Evolutionary conservation across 148 eudicot genomes (phyloP).

Genomic region (Nyssa sinensis): DNA sequence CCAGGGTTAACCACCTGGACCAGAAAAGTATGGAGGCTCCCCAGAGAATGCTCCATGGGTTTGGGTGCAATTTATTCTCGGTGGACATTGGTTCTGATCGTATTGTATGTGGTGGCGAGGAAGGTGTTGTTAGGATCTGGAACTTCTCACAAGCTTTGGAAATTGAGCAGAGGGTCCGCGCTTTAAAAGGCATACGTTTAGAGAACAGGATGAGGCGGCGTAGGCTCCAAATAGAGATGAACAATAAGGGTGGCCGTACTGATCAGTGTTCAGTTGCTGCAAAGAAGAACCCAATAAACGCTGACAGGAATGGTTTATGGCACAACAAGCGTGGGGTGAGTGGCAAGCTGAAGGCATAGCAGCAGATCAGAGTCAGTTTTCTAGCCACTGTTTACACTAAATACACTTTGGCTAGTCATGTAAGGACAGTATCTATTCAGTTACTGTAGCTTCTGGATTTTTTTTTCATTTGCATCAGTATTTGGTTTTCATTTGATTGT

Average conservation of each 20-base stretch:
- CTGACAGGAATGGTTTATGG: slow-evolving; percentile 62
- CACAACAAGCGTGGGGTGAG: slow-evolving; percentile 60
- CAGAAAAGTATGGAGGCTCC: slow-evolving; percentile 66
- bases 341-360: slow-evolving; percentile 73
- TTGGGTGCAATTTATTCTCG: slow-evolving; percentile 67
- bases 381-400: not conserved
- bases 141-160: slow-evolving; percentile 91
- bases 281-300: slow-evolving; percentile 63
- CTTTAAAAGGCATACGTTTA: slow-evolving; percentile 56
- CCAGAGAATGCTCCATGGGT: slow-evolving; percentile 88
- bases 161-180: slow-evolving; percentile 54
- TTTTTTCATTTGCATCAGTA: not conserved
- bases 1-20: slow-evolving; percentile 18
- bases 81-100: slow-evolving; percentile 85
- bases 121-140: slow-evolving; percentile 80
- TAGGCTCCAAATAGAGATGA: slow-evolving; percentile 68
- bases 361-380: slow-evolving; percentile 1
- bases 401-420: not conserved
- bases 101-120: slow-evolving; percentile 90
- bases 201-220: slow-evolving; percentile 93
- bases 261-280: slow-evolving; percentile 75
- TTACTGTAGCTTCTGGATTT: not conserved
- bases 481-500: slow-evolving; percentile 4
- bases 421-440: slow-evolving; percentile 1
- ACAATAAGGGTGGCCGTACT: slow-evolving; percentile 40